Conservation (phyloP, 495 filamentous ascomycete genomes). For the Penicillium subrubescens region DNA sequence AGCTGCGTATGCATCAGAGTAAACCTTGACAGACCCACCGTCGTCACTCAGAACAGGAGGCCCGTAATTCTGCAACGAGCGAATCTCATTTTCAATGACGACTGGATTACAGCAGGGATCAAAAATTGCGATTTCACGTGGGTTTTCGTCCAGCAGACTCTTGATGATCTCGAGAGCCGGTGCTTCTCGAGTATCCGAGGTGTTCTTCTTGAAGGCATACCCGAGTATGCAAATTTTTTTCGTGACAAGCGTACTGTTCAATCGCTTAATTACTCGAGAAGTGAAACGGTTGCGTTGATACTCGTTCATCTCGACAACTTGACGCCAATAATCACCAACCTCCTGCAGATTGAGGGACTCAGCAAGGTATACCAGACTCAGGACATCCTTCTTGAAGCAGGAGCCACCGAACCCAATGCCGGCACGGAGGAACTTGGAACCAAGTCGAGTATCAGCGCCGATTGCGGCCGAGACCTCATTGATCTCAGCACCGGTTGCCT, state of each 20-base stretch:
- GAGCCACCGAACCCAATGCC: conserved; percentile 72
- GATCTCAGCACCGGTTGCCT: conserved; percentile 72
- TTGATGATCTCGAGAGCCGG: conserved; percentile 67
- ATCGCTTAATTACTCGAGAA: conserved; percentile 56
- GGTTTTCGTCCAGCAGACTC: conserved; percentile 61
- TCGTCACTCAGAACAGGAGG: conserved; percentile 11
- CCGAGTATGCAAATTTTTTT: conserved; percentile 75
- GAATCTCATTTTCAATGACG: conserved; percentile 39
- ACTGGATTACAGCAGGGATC: conserved; percentile 62
- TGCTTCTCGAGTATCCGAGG: conserved; percentile 70
- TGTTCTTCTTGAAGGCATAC: conserved; percentile 79
- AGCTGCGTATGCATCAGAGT: conserved; percentile 38
- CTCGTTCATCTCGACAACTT: conserved; percentile 73
- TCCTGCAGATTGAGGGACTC: conserved; percentile 65
- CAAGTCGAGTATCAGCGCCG: conserved; percentile 69
- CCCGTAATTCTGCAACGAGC: conserved; percentile 5
- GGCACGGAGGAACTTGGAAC: conserved; percentile 67
- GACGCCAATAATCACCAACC: conserved; percentile 72
- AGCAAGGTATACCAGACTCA: conserved; percentile 73
- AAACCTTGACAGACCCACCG: conserved; percentile 29
- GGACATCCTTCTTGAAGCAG: conserved; percentile 80
- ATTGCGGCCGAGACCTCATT: conserved; percentile 68
- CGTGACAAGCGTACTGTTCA: conserved; percentile 65
- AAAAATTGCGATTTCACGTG: conserved; percentile 62
- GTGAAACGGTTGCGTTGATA: conserved; percentile 67